Percentiles rank a stretch among this genome's conserved stretches.
Conservation (phyloP, 768 basidiomycete species). For the Rhizopogon roseolus region DNA sequence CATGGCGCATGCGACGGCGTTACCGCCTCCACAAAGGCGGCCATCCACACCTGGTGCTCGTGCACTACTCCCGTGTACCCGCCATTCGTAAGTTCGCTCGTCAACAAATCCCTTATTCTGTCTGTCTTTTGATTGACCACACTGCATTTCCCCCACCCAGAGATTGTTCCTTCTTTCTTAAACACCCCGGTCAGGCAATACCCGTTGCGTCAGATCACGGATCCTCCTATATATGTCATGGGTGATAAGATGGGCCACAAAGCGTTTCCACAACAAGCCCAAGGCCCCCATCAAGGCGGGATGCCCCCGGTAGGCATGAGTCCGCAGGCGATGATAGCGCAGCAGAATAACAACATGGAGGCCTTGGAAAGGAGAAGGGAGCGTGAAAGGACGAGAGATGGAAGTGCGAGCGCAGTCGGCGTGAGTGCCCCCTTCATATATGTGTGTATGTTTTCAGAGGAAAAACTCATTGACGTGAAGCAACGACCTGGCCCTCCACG, state of each 20-base stretch:
- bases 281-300: constrained; percentile 24
- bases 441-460: background rate
- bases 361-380: constrained; percentile 61
- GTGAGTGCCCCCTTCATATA: constrained; percentile 35
- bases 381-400: constrained; percentile 49
- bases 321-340: constrained; percentile 62
- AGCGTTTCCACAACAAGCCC: constrained; percentile 33
- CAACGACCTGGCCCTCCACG: constrained; percentile 28
- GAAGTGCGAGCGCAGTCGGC: constrained; percentile 35
- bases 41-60: constrained; percentile 64
- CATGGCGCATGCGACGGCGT: constrained; percentile 66
- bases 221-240: constrained; percentile 63
- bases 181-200: constrained; percentile 65
- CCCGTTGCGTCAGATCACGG: constrained; percentile 62
- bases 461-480: constrained; percentile 7
- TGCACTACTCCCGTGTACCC: constrained; percentile 72
- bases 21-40: constrained; percentile 73
- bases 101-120: too few relatives aligned
- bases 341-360: constrained; percentile 72
- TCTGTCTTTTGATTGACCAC: background rate
- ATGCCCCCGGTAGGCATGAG: constrained; percentile 27
- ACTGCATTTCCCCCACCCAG: constrained; percentile 28
- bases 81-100: constrained; percentile 46
- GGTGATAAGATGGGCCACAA: constrained; percentile 76
- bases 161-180: constrained; percentile 51